Evolutionary conservation across 495 filamentous ascomycete genomes (phyloP).

Genomic region (Aspergillus conjunctus): DNA sequence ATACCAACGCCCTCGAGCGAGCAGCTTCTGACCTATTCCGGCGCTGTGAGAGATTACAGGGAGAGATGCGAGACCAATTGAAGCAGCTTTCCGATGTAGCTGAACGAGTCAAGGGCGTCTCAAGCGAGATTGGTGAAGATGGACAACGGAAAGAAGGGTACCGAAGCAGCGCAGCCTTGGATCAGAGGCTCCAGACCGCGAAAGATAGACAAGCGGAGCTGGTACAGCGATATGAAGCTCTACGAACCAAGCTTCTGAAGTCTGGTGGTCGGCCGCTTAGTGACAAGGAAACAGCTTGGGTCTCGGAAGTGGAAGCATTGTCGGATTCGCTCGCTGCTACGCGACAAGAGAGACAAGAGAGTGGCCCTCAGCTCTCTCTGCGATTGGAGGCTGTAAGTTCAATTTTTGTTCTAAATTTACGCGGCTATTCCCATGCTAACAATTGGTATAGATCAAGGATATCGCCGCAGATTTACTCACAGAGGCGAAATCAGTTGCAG

Average conservation of each 20-base stretch:
- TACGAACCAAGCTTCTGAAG: constrained; percentile 62
- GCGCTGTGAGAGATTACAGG: constrained; percentile 69
- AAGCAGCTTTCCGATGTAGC: constrained; percentile 66
- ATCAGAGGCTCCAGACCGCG: constrained; percentile 61
- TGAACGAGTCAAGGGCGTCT: constrained; percentile 64
- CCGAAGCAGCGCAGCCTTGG: constrained; percentile 54
- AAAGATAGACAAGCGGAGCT: constrained; percentile 62
- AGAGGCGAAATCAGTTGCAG: constrained; percentile 44
- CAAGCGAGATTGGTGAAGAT: constrained; percentile 60
- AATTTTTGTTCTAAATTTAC: constrained; percentile 21
- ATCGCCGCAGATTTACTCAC: constrained; percentile 55
- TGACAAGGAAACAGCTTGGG: constrained; percentile 71
- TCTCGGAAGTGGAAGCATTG: constrained; percentile 61
- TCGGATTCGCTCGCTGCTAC: constrained; percentile 35
- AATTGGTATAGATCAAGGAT: constrained; percentile 40
- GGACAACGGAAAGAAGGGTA: constrained; percentile 42
- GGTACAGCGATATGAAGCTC: constrained; percentile 60
- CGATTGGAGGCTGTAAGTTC: constrained; percentile 44
- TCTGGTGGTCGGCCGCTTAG: constrained; percentile 65
- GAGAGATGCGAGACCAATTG: constrained; percentile 73
- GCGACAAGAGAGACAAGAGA: constrained; percentile 28
- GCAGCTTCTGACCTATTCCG: constrained; percentile 83
- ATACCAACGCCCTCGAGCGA: constrained; percentile 70
- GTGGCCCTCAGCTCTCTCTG: constrained; percentile 33
- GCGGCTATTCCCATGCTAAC: constrained; percentile 16